Base-by-base conservation (phyloP, 495 filamentous ascomycete species). In the Neurospora sp. region DNA sequence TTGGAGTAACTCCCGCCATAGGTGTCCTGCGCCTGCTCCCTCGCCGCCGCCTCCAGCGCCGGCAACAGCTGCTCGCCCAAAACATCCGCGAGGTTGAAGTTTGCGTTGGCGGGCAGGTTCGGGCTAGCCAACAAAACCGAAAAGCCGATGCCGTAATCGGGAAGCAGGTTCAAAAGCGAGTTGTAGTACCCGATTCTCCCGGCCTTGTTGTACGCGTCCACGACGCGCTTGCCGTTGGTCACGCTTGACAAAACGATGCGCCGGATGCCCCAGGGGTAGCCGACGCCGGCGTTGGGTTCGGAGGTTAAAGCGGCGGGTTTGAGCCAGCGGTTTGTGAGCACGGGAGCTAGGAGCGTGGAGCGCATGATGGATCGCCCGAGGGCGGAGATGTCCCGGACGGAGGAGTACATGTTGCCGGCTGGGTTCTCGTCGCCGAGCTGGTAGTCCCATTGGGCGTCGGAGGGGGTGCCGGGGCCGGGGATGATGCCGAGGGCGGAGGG, bases 181-280 rank as follows among this genome's bases (percentile, higher is more conserved):
- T 83, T 80, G 73, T 89, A 90, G 35, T 75, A 71, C 4, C 83
- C 84, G 27, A 86, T 76, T 62, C 85, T 82, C 0, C 88, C 89
- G 39, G 80, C 81, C 77, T 90, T 91, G 49, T 84, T 87, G 78
- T 81, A 83, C 3, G 85, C 84, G 78, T 84, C 83, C 4, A 89
- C 79, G 14, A 88, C 86, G 5, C 85, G 83, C 75, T 84, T 84
- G 42, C 85, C 85, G 73, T 83, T 80, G 27, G 46, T 72, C 6
- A 66, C 14, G 5, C 75, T 78, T 3, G 79, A 42, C 2, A 83
- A 72, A 12, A 75, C 60, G 73, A 83, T 82, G 69, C 82, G 83
- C 5, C 80, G 77, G 39, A 90, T 86, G 40, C 90, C 89, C 88
- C 88, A 91, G 0, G 90, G 89, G 2, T 85, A 84, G 23, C 88